Conservation (phyloP, 768 basidiomycete species). For the Termitomyces sp. region DNA sequence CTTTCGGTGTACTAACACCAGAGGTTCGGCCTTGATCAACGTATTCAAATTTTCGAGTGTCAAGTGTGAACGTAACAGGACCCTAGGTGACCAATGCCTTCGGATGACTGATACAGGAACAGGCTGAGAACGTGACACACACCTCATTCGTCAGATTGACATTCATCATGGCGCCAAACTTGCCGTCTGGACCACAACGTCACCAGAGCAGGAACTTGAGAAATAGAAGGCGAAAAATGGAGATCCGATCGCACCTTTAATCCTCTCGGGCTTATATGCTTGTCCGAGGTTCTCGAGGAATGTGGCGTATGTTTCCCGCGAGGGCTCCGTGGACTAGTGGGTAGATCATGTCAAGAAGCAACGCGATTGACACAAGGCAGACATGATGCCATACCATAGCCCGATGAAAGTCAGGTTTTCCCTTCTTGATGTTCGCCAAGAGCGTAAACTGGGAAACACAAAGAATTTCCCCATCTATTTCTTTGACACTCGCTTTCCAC, state of each 20-base stretch:
- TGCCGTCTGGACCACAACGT: constrained; percentile 57
- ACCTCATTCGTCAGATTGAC: constrained; percentile 87
- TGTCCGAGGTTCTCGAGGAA: constrained; percentile 67
- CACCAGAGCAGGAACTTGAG: neutral
- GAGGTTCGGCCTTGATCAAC: constrained; percentile 22
- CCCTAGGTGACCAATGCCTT: constrained; percentile 43
- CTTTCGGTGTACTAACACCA: constrained; percentile 8
- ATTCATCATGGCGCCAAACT: constrained; percentile 95
- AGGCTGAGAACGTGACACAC: constrained; percentile 12
- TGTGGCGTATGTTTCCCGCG: constrained; percentile 61
- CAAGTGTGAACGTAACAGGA: constrained; percentile 80
- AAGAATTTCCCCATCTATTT: constrained; percentile 84
- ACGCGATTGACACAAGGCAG: neutral
- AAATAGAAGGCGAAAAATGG: neutral
- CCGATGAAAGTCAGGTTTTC: constrained; percentile 88
- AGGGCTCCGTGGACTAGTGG: constrained; percentile 56
- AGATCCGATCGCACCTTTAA: constrained; percentile 55
- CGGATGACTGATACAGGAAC: constrained; percentile 36
- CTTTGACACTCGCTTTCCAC: constrained; percentile 89
- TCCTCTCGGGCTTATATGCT: constrained; percentile 67
- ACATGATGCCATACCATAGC: constrained; percentile 65
- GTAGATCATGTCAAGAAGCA: neutral
- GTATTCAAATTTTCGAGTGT: constrained; percentile 77
- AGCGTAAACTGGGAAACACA: constrained; percentile 96
- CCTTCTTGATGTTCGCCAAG: constrained; percentile 81